Percentiles rank a stretch among this genome's conserved stretches.
Conservation (phyloP, 495 filamentous ascomycete genomes). For the Penicillium manginii region DNA sequence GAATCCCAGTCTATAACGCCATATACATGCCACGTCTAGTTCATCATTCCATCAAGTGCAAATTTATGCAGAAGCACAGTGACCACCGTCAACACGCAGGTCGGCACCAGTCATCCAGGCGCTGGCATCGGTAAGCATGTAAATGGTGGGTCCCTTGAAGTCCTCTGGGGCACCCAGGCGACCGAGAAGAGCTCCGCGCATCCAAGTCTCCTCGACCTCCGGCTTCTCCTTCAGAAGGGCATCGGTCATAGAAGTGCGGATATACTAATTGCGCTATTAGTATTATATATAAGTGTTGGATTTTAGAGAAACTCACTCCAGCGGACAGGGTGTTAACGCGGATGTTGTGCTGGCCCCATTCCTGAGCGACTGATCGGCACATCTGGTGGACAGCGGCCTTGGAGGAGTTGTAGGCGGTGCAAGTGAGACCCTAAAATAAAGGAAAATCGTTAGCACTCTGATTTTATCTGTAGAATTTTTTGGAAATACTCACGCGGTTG, state of each 20-base stretch:
- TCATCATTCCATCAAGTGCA: slow-evolving; percentile 10
- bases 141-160: slow-evolving; percentile 46
- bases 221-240: slow-evolving; percentile 55
- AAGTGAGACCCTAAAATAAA: slow-evolving; percentile 52
- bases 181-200: slow-evolving; percentile 40
- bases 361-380: slow-evolving; percentile 65
- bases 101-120: slow-evolving; percentile 46
- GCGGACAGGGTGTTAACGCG: slow-evolving; percentile 55
- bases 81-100: slow-evolving; percentile 44
- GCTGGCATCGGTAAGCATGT: slow-evolving; percentile 47
- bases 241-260: slow-evolving; percentile 45
- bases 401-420: slow-evolving; percentile 68
- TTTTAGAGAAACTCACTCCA: slow-evolving; percentile 11
- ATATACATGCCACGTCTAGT: slow-evolving; percentile 17
- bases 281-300: neutral
- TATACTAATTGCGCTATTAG: slow-evolving; percentile 26
- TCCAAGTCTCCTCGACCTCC: slow-evolving; percentile 53
- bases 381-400: slow-evolving; percentile 70
- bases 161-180: slow-evolving; percentile 45
- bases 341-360: slow-evolving; percentile 55
- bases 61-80: slow-evolving; percentile 40
- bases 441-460: neutral
- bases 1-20: slow-evolving; percentile 16
- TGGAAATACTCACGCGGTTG: slow-evolving; percentile 51
- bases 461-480: neutral